Conservation (phyloP, 139 green algal genomes). For the Volvox reticuliferus region DNA sequence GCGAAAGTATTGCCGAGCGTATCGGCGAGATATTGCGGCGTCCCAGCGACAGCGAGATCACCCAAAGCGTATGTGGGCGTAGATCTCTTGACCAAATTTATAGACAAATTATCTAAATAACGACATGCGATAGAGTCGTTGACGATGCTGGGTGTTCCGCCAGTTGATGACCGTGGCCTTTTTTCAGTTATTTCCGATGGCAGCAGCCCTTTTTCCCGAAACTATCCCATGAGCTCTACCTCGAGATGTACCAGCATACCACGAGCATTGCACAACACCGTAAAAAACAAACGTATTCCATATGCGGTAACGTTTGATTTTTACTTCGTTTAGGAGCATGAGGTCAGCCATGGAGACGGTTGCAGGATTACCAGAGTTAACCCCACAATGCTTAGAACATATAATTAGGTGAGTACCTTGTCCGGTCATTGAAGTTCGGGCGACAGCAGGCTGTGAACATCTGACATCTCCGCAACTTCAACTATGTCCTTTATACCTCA, state of each 20-base stretch:
- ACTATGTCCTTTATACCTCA: not conserved
- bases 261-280: too few species aligned
- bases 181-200: not conserved
- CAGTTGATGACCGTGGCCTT: too few species aligned
- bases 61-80: too few species aligned
- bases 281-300: too few species aligned
- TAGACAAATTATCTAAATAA: too few species aligned
- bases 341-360: not conserved
- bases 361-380: not conserved
- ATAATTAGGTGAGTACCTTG: constrained; percentile 13
- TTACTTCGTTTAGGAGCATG: too few species aligned
- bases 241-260: not conserved
- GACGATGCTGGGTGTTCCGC: too few species aligned
- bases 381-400: constrained; percentile 21
- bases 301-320: too few species aligned
- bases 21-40: not conserved
- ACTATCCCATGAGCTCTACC: not conserved
- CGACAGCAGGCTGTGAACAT: not conserved
- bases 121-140: too few species aligned
- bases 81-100: not conserved
- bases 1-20: not conserved
- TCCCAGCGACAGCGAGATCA: not conserved
- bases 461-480: not conserved
- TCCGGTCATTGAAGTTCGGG: too few species aligned
- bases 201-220: not conserved